phyloP scores from a whole-genome alignment of 768 basidiomycete species.

The Hydnum rufescens region DNA sequence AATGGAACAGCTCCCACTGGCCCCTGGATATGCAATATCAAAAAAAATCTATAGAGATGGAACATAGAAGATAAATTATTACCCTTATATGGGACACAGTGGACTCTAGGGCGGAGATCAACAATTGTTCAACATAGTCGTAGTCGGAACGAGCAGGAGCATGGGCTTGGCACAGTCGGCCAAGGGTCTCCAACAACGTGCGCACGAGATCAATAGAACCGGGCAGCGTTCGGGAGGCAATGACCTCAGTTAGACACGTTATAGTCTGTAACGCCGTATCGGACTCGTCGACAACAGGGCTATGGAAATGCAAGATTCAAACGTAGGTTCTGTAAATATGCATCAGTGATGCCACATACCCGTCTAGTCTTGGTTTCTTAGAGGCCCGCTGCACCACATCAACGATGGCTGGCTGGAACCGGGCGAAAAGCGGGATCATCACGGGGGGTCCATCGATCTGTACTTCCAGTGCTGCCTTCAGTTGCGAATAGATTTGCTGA shows the following conservation, averaged over 20 bases:
- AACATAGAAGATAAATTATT: slow-evolving; percentile 13
- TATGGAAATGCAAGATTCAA: not conserved
- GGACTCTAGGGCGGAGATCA: slow-evolving; percentile 65
- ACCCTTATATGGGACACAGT: slow-evolving; percentile 38
- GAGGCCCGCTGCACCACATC: slow-evolving; percentile 28
- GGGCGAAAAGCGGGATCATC: slow-evolving; percentile 31
- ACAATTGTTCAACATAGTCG: slow-evolving; percentile 60
- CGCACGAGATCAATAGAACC: slow-evolving; percentile 56
- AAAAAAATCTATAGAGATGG: not conserved
- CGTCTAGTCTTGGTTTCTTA: slow-evolving; percentile 44
- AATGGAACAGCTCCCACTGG: not conserved
- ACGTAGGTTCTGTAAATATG: not conserved
- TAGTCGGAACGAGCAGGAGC: slow-evolving; percentile 40
- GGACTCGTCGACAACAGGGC: slow-evolving; percentile 14
- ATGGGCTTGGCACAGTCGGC: slow-evolving; percentile 37
- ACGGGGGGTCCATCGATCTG: slow-evolving; percentile 32
- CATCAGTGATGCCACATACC: slow-evolving; percentile 21
- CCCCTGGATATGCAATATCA: not conserved
- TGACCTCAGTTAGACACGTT: slow-evolving; percentile 44
- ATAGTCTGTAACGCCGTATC: slow-evolving; percentile 29
- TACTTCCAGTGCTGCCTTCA: slow-evolving; percentile 30
- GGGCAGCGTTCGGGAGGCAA: slow-evolving; percentile 41
- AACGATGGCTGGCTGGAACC: slow-evolving; percentile 27
- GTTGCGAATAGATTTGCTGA: slow-evolving; percentile 8
- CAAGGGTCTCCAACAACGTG: slow-evolving; percentile 50